Evolutionary conservation across 2,329 filamentous ascomycete species (phyloP), one percentile per base, ranked within the genome.

Genomic region (Epichloe typhina): DNA sequence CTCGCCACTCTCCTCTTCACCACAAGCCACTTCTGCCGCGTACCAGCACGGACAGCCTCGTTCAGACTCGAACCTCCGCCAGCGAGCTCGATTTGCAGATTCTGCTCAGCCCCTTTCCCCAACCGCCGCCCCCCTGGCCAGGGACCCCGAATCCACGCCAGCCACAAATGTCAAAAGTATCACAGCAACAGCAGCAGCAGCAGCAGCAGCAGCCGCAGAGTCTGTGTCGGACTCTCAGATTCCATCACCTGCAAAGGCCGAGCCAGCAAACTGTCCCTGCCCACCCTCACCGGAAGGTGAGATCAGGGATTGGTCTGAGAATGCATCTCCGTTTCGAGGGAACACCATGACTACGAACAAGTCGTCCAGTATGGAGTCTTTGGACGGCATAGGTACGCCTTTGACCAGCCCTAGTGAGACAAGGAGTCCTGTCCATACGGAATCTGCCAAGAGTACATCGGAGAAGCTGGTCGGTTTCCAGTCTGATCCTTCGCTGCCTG

Each of bases 401-500:
- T 58, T 78, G 26, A 80, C 76, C 1, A 79, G 74, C 56, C 75
- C 76, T 0, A 77, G 75, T 57, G 76, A 78, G 49, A 64, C 71
- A 2, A 66, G 70, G 4, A 77, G 75, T 53, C 75, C 76, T 4
- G 64, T 73, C 5, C 71, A 69, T 19, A 64, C 68, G 2, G 67
- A 67, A 42, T 63, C 67, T 4, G 64, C 64, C 21, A 70, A 70
- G 53, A 67, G 66, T n/a, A 61, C 67, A 1, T 68, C 71, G 3
- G 73, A 74, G 5, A 68, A 72, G 8, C 74, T 75, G 57, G 58
- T 75, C 15, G 69, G 68, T 3, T 82, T 81, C 61, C 77, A 77
- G 50, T 83, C 80, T 3, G 80, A 83, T 49, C 80, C 79, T 0
- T 84, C 80, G 5, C 64, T 84, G 3, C 80, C 80, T 11, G 79